These are phyloP conservation scores for Blastobotrys ciferrii DNA, from an alignment of 1,139 yeast genomes.

Conservation along the genomic window DNA sequence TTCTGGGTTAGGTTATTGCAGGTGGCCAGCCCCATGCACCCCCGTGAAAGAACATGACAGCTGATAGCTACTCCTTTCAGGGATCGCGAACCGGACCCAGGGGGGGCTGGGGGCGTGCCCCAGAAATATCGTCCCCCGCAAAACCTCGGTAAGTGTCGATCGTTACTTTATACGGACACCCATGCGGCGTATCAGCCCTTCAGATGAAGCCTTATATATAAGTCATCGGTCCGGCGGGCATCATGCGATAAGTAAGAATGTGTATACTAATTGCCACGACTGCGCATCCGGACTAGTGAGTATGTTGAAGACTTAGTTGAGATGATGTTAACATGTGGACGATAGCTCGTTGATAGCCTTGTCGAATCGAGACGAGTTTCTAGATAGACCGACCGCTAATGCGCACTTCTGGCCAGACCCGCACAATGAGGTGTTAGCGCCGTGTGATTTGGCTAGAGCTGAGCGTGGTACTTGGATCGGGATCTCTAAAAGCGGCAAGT, in stretches of 20 bases:
- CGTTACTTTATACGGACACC: not conserved
- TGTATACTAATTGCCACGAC: conserved; percentile 64
- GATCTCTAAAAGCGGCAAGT: conserved; percentile 54
- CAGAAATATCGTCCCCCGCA: no score
- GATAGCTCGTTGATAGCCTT: conserved; percentile 54
- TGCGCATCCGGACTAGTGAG: conserved; percentile 53
- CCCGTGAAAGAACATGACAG: no score
- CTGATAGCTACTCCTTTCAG: no score
- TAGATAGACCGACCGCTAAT: conserved; percentile 64
- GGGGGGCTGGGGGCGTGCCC: no score
- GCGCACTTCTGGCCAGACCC: conserved; percentile 54
- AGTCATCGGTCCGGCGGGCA: no score
- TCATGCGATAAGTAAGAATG: conserved; percentile 40
- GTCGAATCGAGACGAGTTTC: conserved; percentile 85
- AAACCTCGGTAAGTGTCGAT: not conserved
- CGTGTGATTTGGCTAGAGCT: conserved; percentile 68
- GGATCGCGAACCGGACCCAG: no score
- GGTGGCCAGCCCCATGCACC: no score
- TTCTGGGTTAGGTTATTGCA: no score
- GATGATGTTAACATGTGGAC: conserved; percentile 15
- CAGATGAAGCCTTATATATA: not conserved
- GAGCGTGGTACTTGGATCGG: conserved; percentile 96
- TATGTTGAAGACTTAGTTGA: no score
- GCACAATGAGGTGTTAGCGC: conserved; percentile 51
- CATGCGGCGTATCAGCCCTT: no score